Evolutionary conservation across 805 yeast genomes (phyloP), one percentile per base, ranked within the genome.

Genomic region (Vanderwaltozyma polyspora): DNA sequence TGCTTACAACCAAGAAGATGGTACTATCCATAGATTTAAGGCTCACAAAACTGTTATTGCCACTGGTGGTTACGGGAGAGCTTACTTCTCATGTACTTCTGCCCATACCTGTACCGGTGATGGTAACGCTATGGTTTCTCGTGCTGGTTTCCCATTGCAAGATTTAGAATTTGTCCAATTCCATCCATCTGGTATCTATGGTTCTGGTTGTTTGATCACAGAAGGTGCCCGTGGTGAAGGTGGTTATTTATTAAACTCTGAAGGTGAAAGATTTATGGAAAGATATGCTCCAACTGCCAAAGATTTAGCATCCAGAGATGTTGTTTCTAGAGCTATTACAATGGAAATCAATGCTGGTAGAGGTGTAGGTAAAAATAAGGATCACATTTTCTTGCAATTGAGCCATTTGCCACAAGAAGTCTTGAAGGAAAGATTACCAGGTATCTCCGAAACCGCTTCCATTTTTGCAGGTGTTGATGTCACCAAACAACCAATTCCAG

Each of bases 181-280:
- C 85, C 98, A 89, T 66, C 98, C 98, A 37, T 86, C 97, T 18
- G 98, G 98, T 74, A 91, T 89, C 64, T 89, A 89, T 64, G 98
- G 98, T 40, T 85, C 97, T 27, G 98, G 98, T 46, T 91, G 97
- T 72, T 70, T 89, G 69, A 91, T 91, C 62, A 91, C 98, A 37
- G 98, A 91, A 68, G 98, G 98, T 69, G 94, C 96, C 48, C 82
- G 98, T 72, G 98, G 98, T 74, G 98, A 91, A 72, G 98, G 98
- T 76, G 98, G 98, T 45, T 91, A 75, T 74, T 71, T 89, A 62
- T 72, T 89, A 45, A 89, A 89, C 74, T 75, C 86, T 48, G 94
- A 91, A 68, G 98, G 98, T 73, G 98, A 89, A 70, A 79, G 98
- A 65, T 89, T 89, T 65, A 89, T 89, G 98, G 98, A 89, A 72